A percentile compares a stretch with the other conserved stretches of the same genome.
These are phyloP conservation scores for Balakata baccata DNA, from an alignment of 345 rosid genomes.

Conservation along the genomic window DNA sequence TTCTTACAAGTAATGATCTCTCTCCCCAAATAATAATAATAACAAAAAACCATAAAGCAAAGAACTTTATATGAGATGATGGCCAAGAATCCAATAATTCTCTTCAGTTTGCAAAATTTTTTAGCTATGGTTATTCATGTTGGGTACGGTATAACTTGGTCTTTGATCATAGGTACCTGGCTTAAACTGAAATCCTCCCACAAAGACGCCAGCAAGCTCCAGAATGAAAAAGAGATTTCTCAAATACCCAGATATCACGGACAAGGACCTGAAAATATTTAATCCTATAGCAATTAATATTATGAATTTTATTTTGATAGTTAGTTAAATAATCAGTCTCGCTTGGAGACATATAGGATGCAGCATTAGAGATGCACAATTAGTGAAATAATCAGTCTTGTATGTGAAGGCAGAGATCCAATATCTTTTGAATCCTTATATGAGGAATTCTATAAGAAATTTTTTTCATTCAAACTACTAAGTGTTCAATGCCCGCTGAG, in stretches of 20 bases:
- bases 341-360: no score
- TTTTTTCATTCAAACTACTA: neutral
- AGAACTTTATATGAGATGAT: neutral
- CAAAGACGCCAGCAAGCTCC: conserved; percentile 92
- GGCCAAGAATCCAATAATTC: neutral
- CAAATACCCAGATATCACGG: conserved; percentile 89
- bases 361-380: no score
- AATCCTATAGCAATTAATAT: no score
- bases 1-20: conserved; percentile 2
- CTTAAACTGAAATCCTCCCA: conserved; percentile 56
- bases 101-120: conserved; percentile 23
- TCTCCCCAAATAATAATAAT: neutral
- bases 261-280: conserved; percentile 60
- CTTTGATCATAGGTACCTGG: neutral
- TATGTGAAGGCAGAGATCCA: neutral
- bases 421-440: neutral
- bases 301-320: no score
- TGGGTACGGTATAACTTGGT: conserved; percentile 1
- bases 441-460: neutral
- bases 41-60: neutral
- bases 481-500: neutral
- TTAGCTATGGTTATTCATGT: conserved; percentile 4
- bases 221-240: conserved; percentile 83
- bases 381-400: no score
- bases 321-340: no score